Conservation (phyloP, 306 rosid species). For the Oxytropis ochrocephala region DNA sequence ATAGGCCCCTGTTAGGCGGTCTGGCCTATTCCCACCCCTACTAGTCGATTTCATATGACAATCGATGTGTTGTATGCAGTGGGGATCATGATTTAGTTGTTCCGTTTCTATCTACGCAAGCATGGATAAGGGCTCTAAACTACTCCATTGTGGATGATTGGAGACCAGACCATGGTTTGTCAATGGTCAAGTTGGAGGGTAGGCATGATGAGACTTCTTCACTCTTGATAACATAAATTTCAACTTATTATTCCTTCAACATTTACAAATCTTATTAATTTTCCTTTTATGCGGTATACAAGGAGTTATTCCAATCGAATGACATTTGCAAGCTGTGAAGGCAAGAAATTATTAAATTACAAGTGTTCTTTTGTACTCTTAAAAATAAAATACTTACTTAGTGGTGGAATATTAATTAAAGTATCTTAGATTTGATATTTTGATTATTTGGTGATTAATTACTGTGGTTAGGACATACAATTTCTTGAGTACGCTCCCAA, state of each 20-base stretch:
- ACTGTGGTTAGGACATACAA: constrained; percentile 9
- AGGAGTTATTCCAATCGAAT: constrained; percentile 33
- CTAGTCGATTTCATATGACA: too few species aligned
- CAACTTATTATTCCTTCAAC: too few species aligned
- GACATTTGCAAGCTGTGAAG: constrained; percentile 47
- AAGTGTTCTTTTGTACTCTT: neutral
- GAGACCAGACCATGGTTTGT: constrained; percentile 47
- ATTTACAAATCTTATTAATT: neutral
- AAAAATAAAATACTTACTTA: neutral
- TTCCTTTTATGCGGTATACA: constrained; percentile 8
- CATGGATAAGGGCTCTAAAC: constrained; percentile 46
- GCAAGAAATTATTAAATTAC: neutral
- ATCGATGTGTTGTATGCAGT: neutral
- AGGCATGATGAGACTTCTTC: too few species aligned
- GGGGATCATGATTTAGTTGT: constrained; percentile 45
- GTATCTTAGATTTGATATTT: neutral
- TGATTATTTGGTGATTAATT: neutral
- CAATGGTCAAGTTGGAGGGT: constrained; percentile 42
- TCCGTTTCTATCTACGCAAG: constrained; percentile 37
- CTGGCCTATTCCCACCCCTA: too few species aligned
- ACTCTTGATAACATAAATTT: too few species aligned
- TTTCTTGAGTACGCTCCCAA: neutral
- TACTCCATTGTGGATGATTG: constrained; percentile 29
- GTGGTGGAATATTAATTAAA: neutral
- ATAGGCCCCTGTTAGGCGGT: too few species aligned